phyloP scores from a whole-genome alignment of 768 basidiomycete genomes.

The Boletus insuetus region DNA sequence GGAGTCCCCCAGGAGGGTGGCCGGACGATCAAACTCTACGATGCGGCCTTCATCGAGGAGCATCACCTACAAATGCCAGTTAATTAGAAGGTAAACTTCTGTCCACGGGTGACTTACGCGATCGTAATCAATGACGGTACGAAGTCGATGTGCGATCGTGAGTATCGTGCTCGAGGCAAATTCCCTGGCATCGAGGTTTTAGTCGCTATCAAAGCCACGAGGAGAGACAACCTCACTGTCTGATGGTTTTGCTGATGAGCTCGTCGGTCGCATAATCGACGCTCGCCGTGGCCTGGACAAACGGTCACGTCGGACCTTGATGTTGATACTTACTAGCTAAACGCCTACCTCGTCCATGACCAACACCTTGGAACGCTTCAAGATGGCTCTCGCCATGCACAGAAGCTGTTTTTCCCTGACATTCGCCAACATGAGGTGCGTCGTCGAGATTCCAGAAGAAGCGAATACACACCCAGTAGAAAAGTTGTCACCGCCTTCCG shows the following conservation, averaged over 20 bases:
- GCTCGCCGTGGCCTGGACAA: slow-evolving; percentile 60
- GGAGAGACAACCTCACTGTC: slow-evolving; percentile 51
- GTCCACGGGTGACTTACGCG: slow-evolving; percentile 45
- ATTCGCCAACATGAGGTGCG: slow-evolving; percentile 1
- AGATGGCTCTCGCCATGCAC: slow-evolving; percentile 85
- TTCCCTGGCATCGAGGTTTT: slow-evolving; percentile 41
- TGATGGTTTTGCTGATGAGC: slow-evolving; percentile 76
- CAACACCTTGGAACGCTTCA: slow-evolving; percentile 72
- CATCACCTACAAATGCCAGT: slow-evolving; percentile 51
- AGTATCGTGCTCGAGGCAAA: slow-evolving; percentile 80
- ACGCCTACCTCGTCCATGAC: slow-evolving; percentile 78
- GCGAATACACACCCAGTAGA: slow-evolving; percentile 61
- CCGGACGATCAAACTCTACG: slow-evolving; percentile 71
- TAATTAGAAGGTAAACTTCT: slow-evolving; percentile 6
- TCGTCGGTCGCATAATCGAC: slow-evolving; percentile 90
- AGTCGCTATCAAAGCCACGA: not conserved
- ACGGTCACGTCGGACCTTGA: slow-evolving; percentile 1
- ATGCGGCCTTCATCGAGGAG: slow-evolving; percentile 77
- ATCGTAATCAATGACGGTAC: slow-evolving; percentile 83
- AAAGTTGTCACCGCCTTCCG: slow-evolving; percentile 89
- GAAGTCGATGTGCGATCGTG: slow-evolving; percentile 78
- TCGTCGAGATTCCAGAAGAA: not conserved
- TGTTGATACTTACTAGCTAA: not conserved
- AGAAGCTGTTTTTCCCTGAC: slow-evolving; percentile 77
- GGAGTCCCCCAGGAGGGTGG: slow-evolving; percentile 50